Evolutionary conservation across 805 yeast species (phyloP), one percentile per base, ranked within the genome.

Genomic region (Ogataea saltuana): DNA sequence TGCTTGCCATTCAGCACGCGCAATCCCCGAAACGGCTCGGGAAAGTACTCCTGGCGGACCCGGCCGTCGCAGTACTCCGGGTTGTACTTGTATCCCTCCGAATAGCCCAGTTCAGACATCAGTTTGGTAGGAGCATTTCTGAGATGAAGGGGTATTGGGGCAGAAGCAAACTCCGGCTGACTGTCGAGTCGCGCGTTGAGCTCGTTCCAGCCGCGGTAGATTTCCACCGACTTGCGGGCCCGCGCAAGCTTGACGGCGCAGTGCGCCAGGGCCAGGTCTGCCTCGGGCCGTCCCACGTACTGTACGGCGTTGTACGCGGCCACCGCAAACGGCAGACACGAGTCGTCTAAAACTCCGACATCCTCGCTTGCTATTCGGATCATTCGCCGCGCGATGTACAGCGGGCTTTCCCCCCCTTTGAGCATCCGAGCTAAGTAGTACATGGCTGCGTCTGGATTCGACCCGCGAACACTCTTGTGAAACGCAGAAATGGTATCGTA

Each of bases 401-500:
- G 64, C 0, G 97, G 97, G 57, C 87, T 95, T 60, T 95, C 99
- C 0, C 99, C 99, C 2, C 96, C 95, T 50, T 79, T 75, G 1
- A 93, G 70, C 99, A 93, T 93, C 36, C 89, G 73, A 0, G 83
- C 91, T 16, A 93, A 66, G 58, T 93, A 93, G 61, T 82, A 90
- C 47, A 93, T 66, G 0, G 98, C 83, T 0, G 97, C 98, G 67
- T 93, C 88, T 0, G 90, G 83, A 55, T 91, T 83, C 0, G 87
- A 76, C 0, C 99, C 99, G 44, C 99, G 72, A 0, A 93, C 78
- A 0, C 96, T 78, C 58, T 93, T 93, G 67, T 93, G 99, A 52
- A 93, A 85, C 1, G 99, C 99, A 11, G 96, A 86, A 6, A 93
- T 93, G 1, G 96, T 80, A 61, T 93, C 99, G 63, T 93, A 93